Evolutionary conservation across 768 basidiomycete genomes (phyloP), one percentile per base, ranked within the genome.

Genomic region (Mycena galopus): DNA sequence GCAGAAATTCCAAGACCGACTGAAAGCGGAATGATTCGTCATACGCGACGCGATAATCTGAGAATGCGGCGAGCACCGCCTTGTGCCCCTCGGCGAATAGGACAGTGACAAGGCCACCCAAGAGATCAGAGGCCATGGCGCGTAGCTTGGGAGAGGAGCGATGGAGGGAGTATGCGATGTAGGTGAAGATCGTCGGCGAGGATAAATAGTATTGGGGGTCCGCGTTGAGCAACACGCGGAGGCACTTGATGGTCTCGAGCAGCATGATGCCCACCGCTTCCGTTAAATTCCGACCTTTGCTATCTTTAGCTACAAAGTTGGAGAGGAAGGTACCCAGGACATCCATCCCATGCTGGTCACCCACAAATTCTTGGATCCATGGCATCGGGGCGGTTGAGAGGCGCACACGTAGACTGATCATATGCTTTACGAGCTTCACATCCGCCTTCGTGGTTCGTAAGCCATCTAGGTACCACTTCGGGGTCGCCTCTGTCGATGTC

Each of bases 151-250:
- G 47, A 21, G 69, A 39, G 21, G 63, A 65, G 63, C 19, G 23
- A 37, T 71, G 37, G 47, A 67, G 56, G n/a, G 69, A 51, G 56
- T 71, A 71, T n/a, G 55, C 57, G 65, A 67, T 61, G 25, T 72
- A 64, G 47, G 69, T 59, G 19, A 71, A 55, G 63, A 65, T 51
- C 10, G 57, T 70, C 10, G 69, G 69, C 8, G 69, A 70, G 44
- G 71, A 21, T n/a, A 69, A 27, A 5, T 62, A 32, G 14, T 53
- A 69, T 19, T 50, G 50, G 23, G 44, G 27, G 33, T 94, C 90
- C 1, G 93, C 97, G 77, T 98, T 98, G 73, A 96, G 83, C 21
- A 98, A 81, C 0, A 93, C 93, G 47, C 96, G 86, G 27, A 98
- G 81, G 78, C 94, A 96, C 78, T 92, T 94, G 73, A 95, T 86